These are phyloP conservation scores for Zygnema circumcarinatum DNA, from an alignment of 139 green algal genomes.

Conservation along the genomic window DNA sequence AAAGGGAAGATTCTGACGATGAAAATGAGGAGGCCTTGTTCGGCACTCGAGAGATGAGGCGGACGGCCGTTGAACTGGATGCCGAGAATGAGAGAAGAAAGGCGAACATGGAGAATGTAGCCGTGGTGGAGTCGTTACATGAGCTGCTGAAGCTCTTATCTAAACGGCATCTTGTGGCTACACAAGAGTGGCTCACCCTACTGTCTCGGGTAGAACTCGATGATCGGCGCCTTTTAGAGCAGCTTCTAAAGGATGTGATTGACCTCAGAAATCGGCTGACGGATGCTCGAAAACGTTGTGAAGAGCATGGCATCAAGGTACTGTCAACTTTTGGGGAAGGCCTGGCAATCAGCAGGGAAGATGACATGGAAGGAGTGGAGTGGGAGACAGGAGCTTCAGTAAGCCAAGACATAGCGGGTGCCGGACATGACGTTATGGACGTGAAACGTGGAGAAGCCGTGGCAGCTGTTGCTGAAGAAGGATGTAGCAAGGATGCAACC, in stretches of 20 bases:
- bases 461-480: not conserved
- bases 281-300: constrained; percentile 3
- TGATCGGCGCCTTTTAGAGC: not conserved
- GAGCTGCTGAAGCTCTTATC: not conserved
- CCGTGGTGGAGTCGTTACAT: constrained; percentile 19
- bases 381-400: constrained; percentile 16
- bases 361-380: constrained; percentile 29
- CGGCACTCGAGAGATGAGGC: not conserved
- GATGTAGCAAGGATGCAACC: not conserved
- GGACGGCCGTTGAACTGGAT: not conserved
- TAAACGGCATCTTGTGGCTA: not conserved
- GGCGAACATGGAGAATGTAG: constrained; percentile 8
- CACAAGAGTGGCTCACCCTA: constrained; percentile 5
- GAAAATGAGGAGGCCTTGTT: constrained; percentile 7
- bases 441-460: not conserved
- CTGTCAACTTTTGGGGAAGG: not conserved
- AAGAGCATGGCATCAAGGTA: constrained; percentile 7
- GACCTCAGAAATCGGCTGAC: constrained; percentile 44
- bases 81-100: not conserved
- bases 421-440: not conserved
- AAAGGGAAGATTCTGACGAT: not conserved
- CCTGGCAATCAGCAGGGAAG: not conserved
- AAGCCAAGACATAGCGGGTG: not conserved
- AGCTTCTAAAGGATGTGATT: constrained; percentile 31
- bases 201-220: not conserved